Conservation (phyloP, 495 filamentous ascomycete species). For the Coniosporium apollinis region DNA sequence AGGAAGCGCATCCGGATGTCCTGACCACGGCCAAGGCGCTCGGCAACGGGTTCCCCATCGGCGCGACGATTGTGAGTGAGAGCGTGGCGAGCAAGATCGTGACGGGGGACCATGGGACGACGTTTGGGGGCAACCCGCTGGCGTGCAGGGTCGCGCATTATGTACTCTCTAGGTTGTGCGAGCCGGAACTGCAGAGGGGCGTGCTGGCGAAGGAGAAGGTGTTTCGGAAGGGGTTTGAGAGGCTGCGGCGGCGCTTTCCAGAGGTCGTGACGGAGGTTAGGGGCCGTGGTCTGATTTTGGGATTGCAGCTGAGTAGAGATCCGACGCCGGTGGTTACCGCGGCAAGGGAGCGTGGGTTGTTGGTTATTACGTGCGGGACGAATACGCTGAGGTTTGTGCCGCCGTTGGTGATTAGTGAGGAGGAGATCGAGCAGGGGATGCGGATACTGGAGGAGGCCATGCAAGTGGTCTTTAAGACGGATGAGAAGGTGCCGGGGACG, state of each 20-base stretch:
- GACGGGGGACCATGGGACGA: conserved; percentile 89
- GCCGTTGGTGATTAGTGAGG: conserved; percentile 45
- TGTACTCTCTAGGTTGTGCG: conserved; percentile 56
- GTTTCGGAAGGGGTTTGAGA: conserved; percentile 47
- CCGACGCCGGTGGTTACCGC: conserved; percentile 59
- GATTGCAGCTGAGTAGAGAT: conserved; percentile 59
- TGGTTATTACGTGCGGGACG: conserved; percentile 81
- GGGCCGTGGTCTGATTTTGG: conserved; percentile 70
- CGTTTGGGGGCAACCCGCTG: conserved; percentile 90
- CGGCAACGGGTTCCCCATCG: conserved; percentile 90
- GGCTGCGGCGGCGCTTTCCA: conserved; percentile 49
- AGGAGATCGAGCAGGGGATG: conserved; percentile 60
- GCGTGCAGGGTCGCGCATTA: conserved; percentile 70
- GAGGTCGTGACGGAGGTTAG: conserved; percentile 58
- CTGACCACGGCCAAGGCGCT: conserved; percentile 89
- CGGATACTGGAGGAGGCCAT: conserved; percentile 64
- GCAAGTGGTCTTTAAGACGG: conserved; percentile 26
- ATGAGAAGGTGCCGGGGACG: conserved; percentile 14
- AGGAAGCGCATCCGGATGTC: conserved; percentile 80
- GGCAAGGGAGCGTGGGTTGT: conserved; percentile 69
- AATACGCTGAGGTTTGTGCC: conserved; percentile 37
- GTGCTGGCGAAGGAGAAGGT: conserved; percentile 48
- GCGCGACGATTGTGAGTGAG: conserved; percentile 70
- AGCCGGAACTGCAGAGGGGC: conserved; percentile 41
- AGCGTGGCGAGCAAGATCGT: conserved; percentile 68